Evolutionary conservation across 2,329 filamentous ascomycete species (phyloP), one percentile per base, ranked within the genome.

Genomic region (Xenosphaeropsis pyriputrescens): DNA sequence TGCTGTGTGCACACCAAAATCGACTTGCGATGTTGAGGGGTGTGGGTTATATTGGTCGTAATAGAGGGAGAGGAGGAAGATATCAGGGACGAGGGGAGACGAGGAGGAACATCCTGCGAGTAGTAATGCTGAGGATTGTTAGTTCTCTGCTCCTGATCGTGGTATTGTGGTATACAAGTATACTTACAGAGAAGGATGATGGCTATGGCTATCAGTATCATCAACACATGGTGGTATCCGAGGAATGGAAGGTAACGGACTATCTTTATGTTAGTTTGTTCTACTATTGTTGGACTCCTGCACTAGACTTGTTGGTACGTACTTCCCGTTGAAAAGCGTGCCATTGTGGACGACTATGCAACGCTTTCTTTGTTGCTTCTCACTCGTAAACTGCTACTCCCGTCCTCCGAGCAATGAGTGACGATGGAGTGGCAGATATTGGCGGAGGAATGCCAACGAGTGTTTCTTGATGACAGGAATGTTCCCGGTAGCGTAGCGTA

Each of bases 61-160:
- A 73, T 93, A 96, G 52, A 98, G 75, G n/a, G 88, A 94, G 47
- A 98, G 84, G 49, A 98, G 76, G 70, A 95, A 98, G 61, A 98
- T 96, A 55, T 79, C 78, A 18, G 91, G 91, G 50, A 98, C 95
- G 18, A 93, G 67, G 2, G 89, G 91, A 37, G 89, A 95, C 31
- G 89, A 94, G 8, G 89, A 96, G 4, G 91, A 96, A 62, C 91
- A 98, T 52, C 91, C 91, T 53, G 91, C 89, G 48, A 98, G 68
- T 52, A 98, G 65, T 46, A 98, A 74, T 50, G 91, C 88, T 95
- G 52, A 42, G 39, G 31, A 40, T 39, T 29, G 26, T 38, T 31
- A 15, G 45, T 46, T 45, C 41, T 16, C 42, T 48, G 43, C 53
- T 49, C 38, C 22, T 29, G 39, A 8, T 29, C 3, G 26, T 33